Conservation (phyloP, 768 basidiomycete genomes). For the Serendipita vermifera region DNA sequence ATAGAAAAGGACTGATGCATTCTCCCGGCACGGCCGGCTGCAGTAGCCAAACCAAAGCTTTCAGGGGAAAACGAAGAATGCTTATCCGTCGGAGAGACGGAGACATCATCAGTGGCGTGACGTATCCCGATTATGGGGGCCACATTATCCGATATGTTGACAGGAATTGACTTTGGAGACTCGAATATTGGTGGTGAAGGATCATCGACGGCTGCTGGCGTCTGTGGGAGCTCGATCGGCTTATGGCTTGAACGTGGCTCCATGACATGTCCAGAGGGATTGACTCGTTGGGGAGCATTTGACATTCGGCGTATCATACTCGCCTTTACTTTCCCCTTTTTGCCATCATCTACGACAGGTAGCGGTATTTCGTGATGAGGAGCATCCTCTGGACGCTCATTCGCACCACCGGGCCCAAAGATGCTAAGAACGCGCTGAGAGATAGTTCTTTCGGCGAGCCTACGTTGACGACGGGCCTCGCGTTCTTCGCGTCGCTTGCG, state of each 20-base stretch:
- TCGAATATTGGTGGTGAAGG: not conserved
- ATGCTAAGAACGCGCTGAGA: too few species aligned
- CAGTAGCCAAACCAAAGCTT: too few species aligned
- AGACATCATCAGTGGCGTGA: not conserved
- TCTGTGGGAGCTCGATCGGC: not conserved
- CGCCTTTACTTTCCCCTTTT: not conserved
- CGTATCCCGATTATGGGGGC: not conserved
- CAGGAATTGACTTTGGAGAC: not conserved
- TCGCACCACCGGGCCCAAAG: too few species aligned
- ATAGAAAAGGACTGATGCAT: too few species aligned
- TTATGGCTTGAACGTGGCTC: not conserved
- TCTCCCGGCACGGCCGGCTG: too few species aligned
- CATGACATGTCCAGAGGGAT: constrained; percentile 6
- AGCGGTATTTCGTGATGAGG: too few species aligned
- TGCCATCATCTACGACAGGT: too few species aligned
- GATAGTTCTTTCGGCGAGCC: too few species aligned
- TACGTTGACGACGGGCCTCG: not conserved
- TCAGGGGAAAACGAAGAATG: too few species aligned
- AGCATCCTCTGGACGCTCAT: too few species aligned
- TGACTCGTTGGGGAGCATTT: not conserved
- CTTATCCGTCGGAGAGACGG: not conserved
- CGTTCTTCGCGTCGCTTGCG: constrained; percentile 2
- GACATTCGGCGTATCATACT: not conserved
- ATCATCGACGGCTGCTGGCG: not conserved
- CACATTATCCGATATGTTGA: not conserved